Conservation (phyloP, 176 grass and related monocot genomes). For the Pontederia crassipes region DNA sequence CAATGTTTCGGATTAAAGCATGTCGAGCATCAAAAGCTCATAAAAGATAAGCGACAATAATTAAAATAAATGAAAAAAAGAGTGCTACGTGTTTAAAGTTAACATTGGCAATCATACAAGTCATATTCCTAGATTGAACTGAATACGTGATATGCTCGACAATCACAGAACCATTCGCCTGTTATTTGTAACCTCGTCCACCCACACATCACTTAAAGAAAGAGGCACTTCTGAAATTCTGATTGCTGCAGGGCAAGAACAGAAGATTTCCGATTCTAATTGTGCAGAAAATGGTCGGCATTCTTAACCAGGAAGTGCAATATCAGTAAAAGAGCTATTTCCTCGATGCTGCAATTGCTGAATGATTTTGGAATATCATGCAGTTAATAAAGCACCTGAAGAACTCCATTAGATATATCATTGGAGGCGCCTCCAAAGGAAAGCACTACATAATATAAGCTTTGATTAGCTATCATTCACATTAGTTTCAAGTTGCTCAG, state of each 20-base stretch:
- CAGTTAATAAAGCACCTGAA: slow-evolving; percentile 59
- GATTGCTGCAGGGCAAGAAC: slow-evolving; percentile 53
- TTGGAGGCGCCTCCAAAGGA: slow-evolving; percentile 67
- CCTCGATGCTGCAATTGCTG: slow-evolving; percentile 2
- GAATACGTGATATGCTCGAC: too few relatives aligned
- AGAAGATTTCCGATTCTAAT: slow-evolving; percentile 70
- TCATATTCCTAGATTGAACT: too few relatives aligned
- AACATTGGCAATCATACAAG: too few relatives aligned
- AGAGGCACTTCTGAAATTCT: slow-evolving; percentile 83
- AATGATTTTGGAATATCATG: slow-evolving; percentile 3
- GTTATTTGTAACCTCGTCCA: slow-evolving; percentile 56
- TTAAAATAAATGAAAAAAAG: too few relatives aligned
- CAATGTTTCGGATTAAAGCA: too few relatives aligned
- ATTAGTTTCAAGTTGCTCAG: neutral
- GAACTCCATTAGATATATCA: slow-evolving; percentile 43
- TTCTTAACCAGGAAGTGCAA: slow-evolving; percentile 71
- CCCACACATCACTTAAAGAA: slow-evolving; percentile 76
- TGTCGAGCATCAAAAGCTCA: too few relatives aligned
- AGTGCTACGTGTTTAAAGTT: too few relatives aligned
- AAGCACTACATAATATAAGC: slow-evolving; percentile 57
- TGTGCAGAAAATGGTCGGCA: slow-evolving; percentile 69
- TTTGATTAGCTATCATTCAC: slow-evolving; percentile 29
- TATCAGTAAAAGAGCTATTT: slow-evolving; percentile 11
- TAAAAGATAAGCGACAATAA: too few relatives aligned
- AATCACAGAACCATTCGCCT: neutral